Base-by-base conservation (phyloP, 2,329 filamentous ascomycete species). In the Diaporthe aspalathi region DNA sequence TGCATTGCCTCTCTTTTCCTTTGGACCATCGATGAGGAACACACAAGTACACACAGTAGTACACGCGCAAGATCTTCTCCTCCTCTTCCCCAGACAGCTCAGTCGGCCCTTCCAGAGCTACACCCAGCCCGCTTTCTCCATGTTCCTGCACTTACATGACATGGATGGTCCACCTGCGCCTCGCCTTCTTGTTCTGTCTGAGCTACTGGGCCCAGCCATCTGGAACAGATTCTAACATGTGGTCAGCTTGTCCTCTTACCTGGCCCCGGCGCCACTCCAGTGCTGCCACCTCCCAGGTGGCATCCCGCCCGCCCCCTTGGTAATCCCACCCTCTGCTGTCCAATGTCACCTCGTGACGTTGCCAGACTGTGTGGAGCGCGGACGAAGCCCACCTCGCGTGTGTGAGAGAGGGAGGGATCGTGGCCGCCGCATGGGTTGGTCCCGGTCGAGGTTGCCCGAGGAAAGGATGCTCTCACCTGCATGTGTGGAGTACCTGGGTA, bases 91-190 rank as follows among this genome's bases (percentile, higher is more conserved):
- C 45, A 53, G 54, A 62, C 70, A 67, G 45, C 22, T 65, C 38
- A 68, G 63, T 63, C 65, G 63, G 62, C 45, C 69, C 62, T 50
- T 60, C 62, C 62, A 67, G 29, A 24, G 32, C 24, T 32, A 32
- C 47, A 60, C 7, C 22, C 54, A 49, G 43, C 50, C 40, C 60
- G 50, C 57, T 56, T 56, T 50, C 57, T 67, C 60, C 60, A 67
- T 29, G 60, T 70, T 56, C 40, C 60, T 45, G 38, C 68, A 67
- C 57, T 24, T 47, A 40, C 50, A 68, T 40, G 70, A 53, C 65
- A 71, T 62, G 65, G 54, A 40, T 54, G 47, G 38, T 35, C 63
- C 45, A 57, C 52, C 24, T 40, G 32, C 22, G 17, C 20, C 4
- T 54, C 32, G 45, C 6, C 50, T 20, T 14, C 6, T 24, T 43